These are phyloP conservation scores for Discostella stelligeroides DNA, from an alignment of 108 stramenopile species.

Conservation along the genomic window DNA sequence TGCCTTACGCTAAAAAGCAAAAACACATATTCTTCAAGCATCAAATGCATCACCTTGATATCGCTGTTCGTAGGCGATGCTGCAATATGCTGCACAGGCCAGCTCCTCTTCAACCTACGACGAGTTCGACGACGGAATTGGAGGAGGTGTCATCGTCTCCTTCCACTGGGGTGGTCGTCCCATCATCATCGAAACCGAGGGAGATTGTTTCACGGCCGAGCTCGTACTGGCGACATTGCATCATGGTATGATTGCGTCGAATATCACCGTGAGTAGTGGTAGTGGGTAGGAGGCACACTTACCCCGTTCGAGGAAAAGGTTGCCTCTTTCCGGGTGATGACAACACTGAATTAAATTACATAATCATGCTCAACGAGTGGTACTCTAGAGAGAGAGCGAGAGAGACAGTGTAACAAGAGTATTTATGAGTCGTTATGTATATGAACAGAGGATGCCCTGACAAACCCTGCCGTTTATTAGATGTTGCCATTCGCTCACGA, in stretches of 20 bases:
- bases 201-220: constrained; percentile 54
- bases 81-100: constrained; percentile 77
- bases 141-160: constrained; percentile 50
- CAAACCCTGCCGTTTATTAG: background rate
- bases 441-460: background rate
- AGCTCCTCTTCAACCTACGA: constrained; percentile 27
- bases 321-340: too few species aligned
- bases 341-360: too few species aligned
- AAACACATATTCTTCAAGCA: too few species aligned
- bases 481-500: background rate
- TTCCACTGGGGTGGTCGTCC: constrained; percentile 89
- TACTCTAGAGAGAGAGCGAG: too few species aligned
- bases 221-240: constrained; percentile 80
- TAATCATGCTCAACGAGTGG: too few species aligned
- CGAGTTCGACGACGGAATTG: constrained; percentile 52
- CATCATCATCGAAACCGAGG: constrained; percentile 67
- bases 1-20: too few species aligned
- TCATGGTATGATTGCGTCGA: constrained; percentile 56
- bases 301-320: background rate
- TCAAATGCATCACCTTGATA: too few species aligned
- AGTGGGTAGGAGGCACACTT: constrained; percentile 7
- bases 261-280: constrained; percentile 28
- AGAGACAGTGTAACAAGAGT: constrained; percentile 1
- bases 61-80: constrained; percentile 74
- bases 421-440: background rate